Base-by-base conservation (phyloP, 495 filamentous ascomycete genomes). In the Lophium mytilinum region DNA sequence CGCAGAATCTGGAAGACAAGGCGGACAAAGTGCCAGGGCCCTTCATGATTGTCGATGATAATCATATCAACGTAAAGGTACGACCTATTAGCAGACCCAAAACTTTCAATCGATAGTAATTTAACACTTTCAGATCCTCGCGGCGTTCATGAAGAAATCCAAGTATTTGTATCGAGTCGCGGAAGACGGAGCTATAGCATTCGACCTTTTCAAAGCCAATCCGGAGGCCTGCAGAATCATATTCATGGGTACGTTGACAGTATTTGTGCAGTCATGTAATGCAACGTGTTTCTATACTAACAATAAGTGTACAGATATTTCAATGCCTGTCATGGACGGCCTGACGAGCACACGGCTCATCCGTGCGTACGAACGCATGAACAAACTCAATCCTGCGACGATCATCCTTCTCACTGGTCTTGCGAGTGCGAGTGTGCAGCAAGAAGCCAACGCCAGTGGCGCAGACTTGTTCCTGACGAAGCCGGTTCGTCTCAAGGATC, bases 281-380 rank as follows among this genome's bases (percentile, higher is more conserved):
- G 6, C 24, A 6, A 30, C 24, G 24, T 2, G 6, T 6, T 30
- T 30, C 24, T 6, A 30, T 30, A 6, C 24, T 30, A 30, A 30
- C 24, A 30, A 2, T 30, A 3, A 2, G 24, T 30, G 24, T 30
- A 30, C 24, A 30, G 24, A 47, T 19, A 47, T 47, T 10, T 47
- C 43, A 11, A 47, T 47, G 43, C 43, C 43, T n/a, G 43, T 47
- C 43, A 47, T 47, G 43, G 43, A 47, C 18, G 43, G 43, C 10
- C 43, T 47, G 11, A 19, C 15, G 21, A 18, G n/a, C 10, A 47
- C 43, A 3, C 43, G 43, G 14, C 11, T n/a, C 11, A 47, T 47
- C 43, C 43, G 43, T 19, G 43, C n/a, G n/a, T 47, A 18, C 43
- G 43, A 47, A n/a, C 43, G 18, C 14, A 3, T 18, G 14, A 1